Evolutionary conservation across 164 flowering plant species (phyloP).

Genomic region (Pachysandra terminalis): DNA sequence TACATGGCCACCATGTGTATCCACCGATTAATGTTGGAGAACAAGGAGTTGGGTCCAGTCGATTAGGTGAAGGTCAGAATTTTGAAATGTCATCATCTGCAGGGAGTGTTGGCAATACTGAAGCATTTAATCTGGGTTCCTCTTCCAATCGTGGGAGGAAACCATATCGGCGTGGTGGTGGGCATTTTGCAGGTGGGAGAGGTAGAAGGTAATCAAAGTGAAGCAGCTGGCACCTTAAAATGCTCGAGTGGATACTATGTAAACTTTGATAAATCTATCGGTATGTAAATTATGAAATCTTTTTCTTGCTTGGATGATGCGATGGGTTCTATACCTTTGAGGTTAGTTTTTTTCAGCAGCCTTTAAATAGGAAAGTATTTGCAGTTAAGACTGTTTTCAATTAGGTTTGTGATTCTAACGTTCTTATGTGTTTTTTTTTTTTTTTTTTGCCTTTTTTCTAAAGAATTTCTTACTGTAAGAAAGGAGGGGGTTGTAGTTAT

Average conservation of each 20-base stretch:
- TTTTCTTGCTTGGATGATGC: no score
- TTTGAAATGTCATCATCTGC: slow-evolving; percentile 2
- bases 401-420: no score
- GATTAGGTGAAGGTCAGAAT: slow-evolving; percentile 9
- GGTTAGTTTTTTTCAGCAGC: no score
- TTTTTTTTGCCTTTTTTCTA: no score
- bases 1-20: slow-evolving; percentile 25
- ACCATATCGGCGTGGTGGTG: slow-evolving; percentile 14
- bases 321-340: no score
- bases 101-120: slow-evolving; percentile 13
- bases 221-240: background rate
- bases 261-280: background rate
- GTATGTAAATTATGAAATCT: no score
- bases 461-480: no score
- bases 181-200: slow-evolving; percentile 14
- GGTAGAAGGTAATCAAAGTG: slow-evolving; percentile 12
- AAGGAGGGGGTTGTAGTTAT: no score
- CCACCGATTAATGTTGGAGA: slow-evolving; percentile 14
- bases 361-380: no score
- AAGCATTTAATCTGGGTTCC: slow-evolving; percentile 13
- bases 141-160: slow-evolving; percentile 19
- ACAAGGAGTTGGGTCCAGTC: slow-evolving; percentile 12
- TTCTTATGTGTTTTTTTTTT: no score
- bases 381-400: no score
- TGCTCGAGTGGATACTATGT: background rate